A percentile compares a stretch with the other conserved stretches of the same genome.
Conservation (phyloP, 2,329 filamentous ascomycete genomes). For the Botryotinia convoluta region DNA sequence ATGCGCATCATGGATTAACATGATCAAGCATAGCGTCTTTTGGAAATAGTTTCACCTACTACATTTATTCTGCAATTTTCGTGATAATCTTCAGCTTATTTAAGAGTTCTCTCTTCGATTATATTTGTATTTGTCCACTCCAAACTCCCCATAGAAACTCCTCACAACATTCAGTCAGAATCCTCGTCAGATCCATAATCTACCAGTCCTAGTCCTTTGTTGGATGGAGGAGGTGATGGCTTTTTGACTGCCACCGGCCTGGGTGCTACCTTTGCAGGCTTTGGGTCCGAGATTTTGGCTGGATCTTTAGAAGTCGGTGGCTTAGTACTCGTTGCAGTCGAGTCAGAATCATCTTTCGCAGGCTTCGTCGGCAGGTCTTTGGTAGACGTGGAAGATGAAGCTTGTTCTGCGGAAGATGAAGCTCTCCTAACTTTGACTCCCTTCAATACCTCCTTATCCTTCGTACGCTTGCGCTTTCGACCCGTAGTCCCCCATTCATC, state of each 20-base stretch:
- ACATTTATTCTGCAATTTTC: not conserved
- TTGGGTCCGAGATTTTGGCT: not conserved
- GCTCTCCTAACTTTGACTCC: slow-evolving; percentile 37
- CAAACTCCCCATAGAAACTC: not conserved
- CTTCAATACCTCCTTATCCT: slow-evolving; percentile 41
- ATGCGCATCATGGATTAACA: not conserved
- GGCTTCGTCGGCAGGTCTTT: slow-evolving; percentile 15
- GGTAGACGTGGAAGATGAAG: not conserved
- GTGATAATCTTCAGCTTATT: not conserved
- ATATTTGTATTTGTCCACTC: not conserved
- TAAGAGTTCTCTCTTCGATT: not conserved
- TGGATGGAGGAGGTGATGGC: slow-evolving; percentile 27
- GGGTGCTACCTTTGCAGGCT: not conserved
- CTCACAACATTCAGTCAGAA: slow-evolving; percentile 27
- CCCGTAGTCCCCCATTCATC: slow-evolving; percentile 41
- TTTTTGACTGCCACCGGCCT: slow-evolving; percentile 19
- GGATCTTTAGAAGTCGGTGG: not conserved
- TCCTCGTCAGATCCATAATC: slow-evolving; percentile 58
- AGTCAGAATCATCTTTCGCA: not conserved
- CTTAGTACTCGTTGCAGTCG: slow-evolving; percentile 6
- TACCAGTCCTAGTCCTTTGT: slow-evolving; percentile 45
- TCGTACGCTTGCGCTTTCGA: slow-evolving; percentile 43
- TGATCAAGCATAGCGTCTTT: not conserved
- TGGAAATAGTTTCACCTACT: not conserved
- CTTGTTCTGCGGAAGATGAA: slow-evolving; percentile 29